Evolutionary conservation across 768 basidiomycete genomes (phyloP).

Genomic region (Boletus coccyginus): DNA sequence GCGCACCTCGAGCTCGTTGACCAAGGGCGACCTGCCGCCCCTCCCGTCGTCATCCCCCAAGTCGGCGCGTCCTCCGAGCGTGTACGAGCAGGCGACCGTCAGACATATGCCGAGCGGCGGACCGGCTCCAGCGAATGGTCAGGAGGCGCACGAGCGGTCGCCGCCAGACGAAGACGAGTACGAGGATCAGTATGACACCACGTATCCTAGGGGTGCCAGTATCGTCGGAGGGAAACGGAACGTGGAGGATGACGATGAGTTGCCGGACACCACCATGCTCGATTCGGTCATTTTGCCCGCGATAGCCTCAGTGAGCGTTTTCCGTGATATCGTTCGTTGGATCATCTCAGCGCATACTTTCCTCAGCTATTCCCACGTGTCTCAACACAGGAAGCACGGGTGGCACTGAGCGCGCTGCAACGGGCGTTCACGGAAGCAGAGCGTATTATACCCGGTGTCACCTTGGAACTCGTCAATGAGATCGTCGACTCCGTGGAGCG

Average conservation of each 20-base stretch:
- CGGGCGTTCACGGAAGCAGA: constrained; percentile 95
- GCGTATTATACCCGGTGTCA: constrained; percentile 91
- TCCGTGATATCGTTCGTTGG: neutral
- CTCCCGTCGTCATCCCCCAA: constrained; percentile 45
- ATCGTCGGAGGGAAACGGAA: constrained; percentile 36
- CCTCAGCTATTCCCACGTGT: constrained; percentile 86
- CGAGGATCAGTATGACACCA: constrained; percentile 53
- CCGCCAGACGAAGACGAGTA: constrained; percentile 68
- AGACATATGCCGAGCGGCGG: constrained; percentile 47
- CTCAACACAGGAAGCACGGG: constrained; percentile 86
- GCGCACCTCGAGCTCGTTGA: constrained; percentile 40
- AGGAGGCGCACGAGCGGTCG: constrained; percentile 40
- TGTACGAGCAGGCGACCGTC: constrained; percentile 64
- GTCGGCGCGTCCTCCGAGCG: constrained; percentile 34
- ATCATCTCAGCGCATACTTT: constrained; percentile 4
- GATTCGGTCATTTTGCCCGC: constrained; percentile 95
- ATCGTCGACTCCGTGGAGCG: constrained; percentile 92
- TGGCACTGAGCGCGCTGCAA: constrained; percentile 82
- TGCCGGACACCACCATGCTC: constrained; percentile 88
- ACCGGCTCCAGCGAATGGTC: constrained; percentile 17
- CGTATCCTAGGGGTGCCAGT: constrained; percentile 45
- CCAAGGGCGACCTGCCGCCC: constrained; percentile 62
- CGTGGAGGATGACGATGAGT: constrained; percentile 49
- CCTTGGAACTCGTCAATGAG: constrained; percentile 89
- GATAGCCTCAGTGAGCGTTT: constrained; percentile 79